Conservation (phyloP, 352 stramenopile species). For the Globisporangium splendens region DNA sequence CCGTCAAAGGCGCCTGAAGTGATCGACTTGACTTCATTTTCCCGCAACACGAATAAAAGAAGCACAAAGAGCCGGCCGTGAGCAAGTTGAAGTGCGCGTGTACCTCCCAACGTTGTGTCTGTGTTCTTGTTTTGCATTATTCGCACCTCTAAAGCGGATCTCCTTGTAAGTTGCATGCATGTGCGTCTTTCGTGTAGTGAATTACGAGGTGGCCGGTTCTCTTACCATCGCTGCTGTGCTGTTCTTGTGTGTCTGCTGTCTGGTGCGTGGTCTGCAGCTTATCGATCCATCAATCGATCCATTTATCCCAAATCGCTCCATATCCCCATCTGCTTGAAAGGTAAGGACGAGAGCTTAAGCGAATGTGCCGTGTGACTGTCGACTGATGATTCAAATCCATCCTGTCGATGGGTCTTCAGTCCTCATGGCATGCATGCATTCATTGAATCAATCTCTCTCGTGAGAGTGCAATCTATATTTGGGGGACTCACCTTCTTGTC, state of each 20-base stretch:
- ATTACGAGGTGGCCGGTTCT: slow-evolving; percentile 2
- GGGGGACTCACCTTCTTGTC: background rate
- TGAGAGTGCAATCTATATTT: slow-evolving; percentile 6
- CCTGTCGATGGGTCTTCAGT: background rate
- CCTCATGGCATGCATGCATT: background rate
- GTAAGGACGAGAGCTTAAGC: background rate
- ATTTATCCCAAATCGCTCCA: slow-evolving; percentile 9
- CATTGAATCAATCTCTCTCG: background rate
- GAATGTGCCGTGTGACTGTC: slow-evolving; percentile 1
- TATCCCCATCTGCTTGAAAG: slow-evolving; percentile 6
- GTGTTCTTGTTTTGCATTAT: too few species aligned
- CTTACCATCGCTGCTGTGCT: background rate
- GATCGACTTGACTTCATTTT: too few species aligned
- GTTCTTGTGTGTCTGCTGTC: background rate
- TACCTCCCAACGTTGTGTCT: too few species aligned
- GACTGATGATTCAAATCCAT: slow-evolving; percentile 13
- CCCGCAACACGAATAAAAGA: background rate
- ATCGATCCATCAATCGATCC: slow-evolving; percentile 20
- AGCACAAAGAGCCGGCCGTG: too few species aligned
- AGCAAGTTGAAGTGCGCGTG: too few species aligned
- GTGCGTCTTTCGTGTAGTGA: background rate
- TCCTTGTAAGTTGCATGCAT: background rate
- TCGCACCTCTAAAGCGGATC: too few species aligned
- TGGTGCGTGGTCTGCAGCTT: background rate
- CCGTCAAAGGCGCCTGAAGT: background rate